These are phyloP conservation scores for Schizopora paradoxa DNA, from an alignment of 1,284 basidiomycete species.

Conservation along the genomic window DNA sequence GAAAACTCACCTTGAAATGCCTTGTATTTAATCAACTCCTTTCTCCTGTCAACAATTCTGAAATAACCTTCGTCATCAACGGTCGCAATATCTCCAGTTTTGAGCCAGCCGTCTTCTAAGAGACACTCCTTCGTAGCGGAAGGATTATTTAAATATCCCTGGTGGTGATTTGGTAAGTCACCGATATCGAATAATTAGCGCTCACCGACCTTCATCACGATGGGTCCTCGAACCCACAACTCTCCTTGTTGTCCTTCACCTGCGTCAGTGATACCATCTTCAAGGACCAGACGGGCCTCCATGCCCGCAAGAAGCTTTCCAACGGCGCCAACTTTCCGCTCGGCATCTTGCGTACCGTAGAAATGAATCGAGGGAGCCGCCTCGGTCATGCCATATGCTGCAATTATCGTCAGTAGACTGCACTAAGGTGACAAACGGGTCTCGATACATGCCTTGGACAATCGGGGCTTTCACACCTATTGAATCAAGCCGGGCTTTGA, in stretches of 20 bases:
- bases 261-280: slow-evolving; percentile 51
- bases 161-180: slow-evolving; percentile 39
- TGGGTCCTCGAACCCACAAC: slow-evolving; percentile 45
- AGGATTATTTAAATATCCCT: slow-evolving; percentile 69
- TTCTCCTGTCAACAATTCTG: slow-evolving; percentile 63
- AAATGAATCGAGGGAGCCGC: background rate
- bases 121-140: slow-evolving; percentile 62
- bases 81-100: slow-evolving; percentile 66
- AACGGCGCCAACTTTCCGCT: slow-evolving; percentile 20
- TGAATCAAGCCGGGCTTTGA: slow-evolving; percentile 35
- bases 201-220: slow-evolving; percentile 34
- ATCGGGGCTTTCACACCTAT: slow-evolving; percentile 32
- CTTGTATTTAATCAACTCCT: slow-evolving; percentile 33
- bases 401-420: too few species aligned
- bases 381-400: slow-evolving; percentile 16
- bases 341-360: slow-evolving; percentile 1
- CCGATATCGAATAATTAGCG: slow-evolving; percentile 29
- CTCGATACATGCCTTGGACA: slow-evolving; percentile 36
- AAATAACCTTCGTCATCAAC: slow-evolving; percentile 51
- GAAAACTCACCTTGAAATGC: too few species aligned
- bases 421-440: too few species aligned
- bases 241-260: slow-evolving; percentile 56
- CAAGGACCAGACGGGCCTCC: slow-evolving; percentile 54
- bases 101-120: slow-evolving; percentile 56
- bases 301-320: slow-evolving; percentile 52